Percentiles rank a stretch among this genome's conserved stretches.
Conservation (phyloP, 179 eudicot genomes). For the Vitellaria paradoxa region DNA sequence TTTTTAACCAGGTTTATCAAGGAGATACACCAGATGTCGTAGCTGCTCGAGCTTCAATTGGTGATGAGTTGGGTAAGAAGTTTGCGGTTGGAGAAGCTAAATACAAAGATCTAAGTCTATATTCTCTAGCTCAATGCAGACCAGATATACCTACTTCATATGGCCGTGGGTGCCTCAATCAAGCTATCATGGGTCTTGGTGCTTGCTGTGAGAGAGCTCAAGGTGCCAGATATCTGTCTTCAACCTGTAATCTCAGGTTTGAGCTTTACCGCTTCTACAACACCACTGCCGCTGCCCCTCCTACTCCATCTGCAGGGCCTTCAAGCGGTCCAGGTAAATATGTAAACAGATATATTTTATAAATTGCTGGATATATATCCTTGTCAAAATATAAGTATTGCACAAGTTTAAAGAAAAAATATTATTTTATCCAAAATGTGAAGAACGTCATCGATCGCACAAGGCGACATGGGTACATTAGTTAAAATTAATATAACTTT, state of each 20-base stretch:
- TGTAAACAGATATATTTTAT: too few relatives aligned
- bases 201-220: background rate
- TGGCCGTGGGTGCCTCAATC: background rate
- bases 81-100: background rate
- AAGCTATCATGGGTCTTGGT: background rate
- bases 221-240: constrained; percentile 4
- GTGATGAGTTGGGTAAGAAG: background rate
- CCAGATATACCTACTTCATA: background rate
- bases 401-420: too few relatives aligned
- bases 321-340: too few relatives aligned
- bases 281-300: background rate
- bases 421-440: too few relatives aligned
- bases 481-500: too few relatives aligned
- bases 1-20: background rate
- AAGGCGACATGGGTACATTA: too few relatives aligned
- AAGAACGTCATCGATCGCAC: too few relatives aligned
- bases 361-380: too few relatives aligned
- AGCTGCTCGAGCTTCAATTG: background rate
- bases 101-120: background rate
- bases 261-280: constrained; percentile 5
- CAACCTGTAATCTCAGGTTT: constrained; percentile 14
- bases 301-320: too few relatives aligned
- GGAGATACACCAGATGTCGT: background rate
- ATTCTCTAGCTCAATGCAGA: constrained; percentile 17
- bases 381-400: too few relatives aligned